Conservation (phyloP, 257 asterid species). For the Fraxinus quadrangulata region DNA sequence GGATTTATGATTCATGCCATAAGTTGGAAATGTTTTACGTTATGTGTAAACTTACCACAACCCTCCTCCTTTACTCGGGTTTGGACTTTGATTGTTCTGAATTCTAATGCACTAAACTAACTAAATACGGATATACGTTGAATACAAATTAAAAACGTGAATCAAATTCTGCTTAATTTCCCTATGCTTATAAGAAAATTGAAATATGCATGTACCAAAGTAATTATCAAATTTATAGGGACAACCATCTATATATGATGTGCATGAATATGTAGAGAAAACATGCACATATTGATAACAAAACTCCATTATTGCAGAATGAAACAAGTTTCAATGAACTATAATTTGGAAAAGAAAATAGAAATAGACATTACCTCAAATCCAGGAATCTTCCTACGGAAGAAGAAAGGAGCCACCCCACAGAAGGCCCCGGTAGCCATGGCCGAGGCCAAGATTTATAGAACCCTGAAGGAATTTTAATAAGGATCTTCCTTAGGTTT, state of each 20-base stretch:
- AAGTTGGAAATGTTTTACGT: not conserved
- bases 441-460: slow-evolving; percentile 33
- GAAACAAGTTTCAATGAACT: not conserved
- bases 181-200: slow-evolving; percentile 5
- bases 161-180: not conserved
- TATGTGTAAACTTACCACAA: not conserved
- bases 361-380: slow-evolving; percentile 39
- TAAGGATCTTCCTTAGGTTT: slow-evolving; percentile 13
- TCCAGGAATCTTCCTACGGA: slow-evolving; percentile 46
- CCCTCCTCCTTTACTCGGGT: not conserved
- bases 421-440: slow-evolving; percentile 53
- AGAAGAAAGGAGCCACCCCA: slow-evolving; percentile 52
- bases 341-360: not conserved
- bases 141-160: not conserved
- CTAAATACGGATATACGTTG: not conserved
- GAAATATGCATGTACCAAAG: not conserved
- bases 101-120: not conserved
- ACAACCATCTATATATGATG: not conserved
- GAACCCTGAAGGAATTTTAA: slow-evolving; percentile 20
- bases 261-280: not conserved
- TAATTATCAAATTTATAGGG: not conserved
- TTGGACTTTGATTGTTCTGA: not conserved
- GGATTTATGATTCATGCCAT: not conserved
- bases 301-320: not conserved
- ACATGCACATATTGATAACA: not conserved